Base-by-base conservation (phyloP, 2,329 filamentous ascomycete genomes). In the Claviceps maximensis region DNA sequence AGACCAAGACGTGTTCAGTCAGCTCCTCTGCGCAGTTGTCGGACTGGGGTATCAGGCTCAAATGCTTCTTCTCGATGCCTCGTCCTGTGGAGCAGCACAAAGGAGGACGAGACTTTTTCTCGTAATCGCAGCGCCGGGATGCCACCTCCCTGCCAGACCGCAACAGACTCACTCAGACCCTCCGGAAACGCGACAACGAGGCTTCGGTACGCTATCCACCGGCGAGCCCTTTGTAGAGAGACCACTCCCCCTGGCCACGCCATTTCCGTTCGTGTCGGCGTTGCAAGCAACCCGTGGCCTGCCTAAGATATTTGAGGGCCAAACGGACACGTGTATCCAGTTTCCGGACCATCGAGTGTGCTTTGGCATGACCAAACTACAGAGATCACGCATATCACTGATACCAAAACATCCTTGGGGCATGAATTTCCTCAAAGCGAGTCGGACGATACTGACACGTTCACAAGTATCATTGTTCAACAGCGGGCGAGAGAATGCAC, bases 1-100 rank as follows among this genome's bases (percentile, higher is more conserved):
- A 17, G 68, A 74, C 4, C 73, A 84, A 21, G 86, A 87, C 54
- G 78, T 87, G 0, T 82, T 90, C 50, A 82, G 82, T 1, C 86
- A 90, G 58, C 71, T 93, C 0, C 72, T 93, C 10, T 86, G 84
- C 56, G 76, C 82, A 1, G 68, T 93, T 0, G 83, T 91, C 0
- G 85, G 83, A 0, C 72, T 93, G 57, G 87, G 87, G 0, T 94
- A 93, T 58, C 87, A 94, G 61, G 72, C 81, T 0, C 78, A 84
- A 42, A 75, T 87, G 40, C 80, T 82, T 53, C 71, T 84, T 0
- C 70, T 87, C 21, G 86, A 89, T 57, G 78, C 86, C 0, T 88
- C 84, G 74, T 78, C 77, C 0, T 80, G 78, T 57, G 85, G 86
- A 1, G 80, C 82, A 2, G 70, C 80, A 0, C 87, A 93, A 61